These are phyloP conservation scores for Amphicarpaea edgeworthii DNA, from an alignment of 306 rosid species.

Conservation along the genomic window DNA sequence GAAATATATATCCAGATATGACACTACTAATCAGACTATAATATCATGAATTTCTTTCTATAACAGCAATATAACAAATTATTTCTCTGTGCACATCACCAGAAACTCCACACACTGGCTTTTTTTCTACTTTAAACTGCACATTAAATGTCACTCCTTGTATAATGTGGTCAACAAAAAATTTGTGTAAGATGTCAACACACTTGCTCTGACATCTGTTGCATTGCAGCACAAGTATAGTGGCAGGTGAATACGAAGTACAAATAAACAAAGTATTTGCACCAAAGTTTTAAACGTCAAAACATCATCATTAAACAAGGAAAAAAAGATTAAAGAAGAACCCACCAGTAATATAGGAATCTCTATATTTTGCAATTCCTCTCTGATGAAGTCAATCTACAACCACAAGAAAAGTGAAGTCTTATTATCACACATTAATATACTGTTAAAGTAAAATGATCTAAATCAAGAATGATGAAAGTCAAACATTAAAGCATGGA, in stretches of 20 bases:
- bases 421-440: constrained; percentile 34
- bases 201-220: background rate
- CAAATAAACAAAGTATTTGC: background rate
- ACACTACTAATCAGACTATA: background rate
- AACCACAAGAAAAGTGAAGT: constrained; percentile 43
- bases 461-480: constrained; percentile 29
- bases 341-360: constrained; percentile 85
- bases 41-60: background rate
- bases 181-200: background rate
- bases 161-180: background rate
- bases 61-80: constrained; percentile 29
- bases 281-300: constrained; percentile 28
- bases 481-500: constrained; percentile 29
- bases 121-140: background rate
- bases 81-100: background rate
- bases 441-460: constrained; percentile 20
- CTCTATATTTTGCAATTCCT: constrained; percentile 67
- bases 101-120: background rate
- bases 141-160: background rate
- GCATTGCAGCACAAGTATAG: constrained; percentile 7
- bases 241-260: constrained; percentile 16
- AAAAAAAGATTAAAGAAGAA: constrained; percentile 22
- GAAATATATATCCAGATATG: background rate
- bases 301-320: background rate
- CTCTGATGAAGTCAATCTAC: constrained; percentile 77